phyloP scores from a whole-genome alignment of 2,329 filamentous ascomycete genomes.

The Ceratocystis diversiconidia region DNA sequence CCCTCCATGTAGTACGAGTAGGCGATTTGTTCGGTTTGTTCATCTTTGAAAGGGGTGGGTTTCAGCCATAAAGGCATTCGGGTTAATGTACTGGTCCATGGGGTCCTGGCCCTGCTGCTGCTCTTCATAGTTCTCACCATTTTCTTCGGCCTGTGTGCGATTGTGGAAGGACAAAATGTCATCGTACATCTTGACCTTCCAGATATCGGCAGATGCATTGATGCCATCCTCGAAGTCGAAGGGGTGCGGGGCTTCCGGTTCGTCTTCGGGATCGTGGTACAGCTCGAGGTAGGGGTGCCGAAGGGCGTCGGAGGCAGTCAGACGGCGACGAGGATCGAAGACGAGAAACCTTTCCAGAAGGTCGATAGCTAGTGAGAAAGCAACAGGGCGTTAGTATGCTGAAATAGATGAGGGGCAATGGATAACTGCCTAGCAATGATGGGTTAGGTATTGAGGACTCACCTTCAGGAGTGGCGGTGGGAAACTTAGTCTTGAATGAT shows the following conservation, averaged over 20 bases:
- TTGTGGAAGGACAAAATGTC: conserved; percentile 93
- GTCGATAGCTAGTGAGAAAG: conserved; percentile 54
- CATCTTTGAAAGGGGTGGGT: neutral
- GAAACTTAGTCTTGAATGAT: conserved; percentile 78
- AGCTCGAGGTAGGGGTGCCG: conserved; percentile 87
- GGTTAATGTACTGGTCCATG: conserved; percentile 15
- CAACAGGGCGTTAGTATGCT: neutral
- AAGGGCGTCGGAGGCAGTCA: conserved; percentile 74
- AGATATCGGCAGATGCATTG: conserved; percentile 93
- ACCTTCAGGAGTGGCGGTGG: conserved; percentile 81
- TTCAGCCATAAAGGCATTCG: conserved; percentile 17
- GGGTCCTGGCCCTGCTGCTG: conserved; percentile 6
- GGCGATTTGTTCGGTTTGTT: conserved; percentile 8
- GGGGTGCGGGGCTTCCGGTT: conserved; percentile 89
- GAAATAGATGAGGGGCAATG: neutral
- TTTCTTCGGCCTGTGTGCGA: conserved; percentile 32
- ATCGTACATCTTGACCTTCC: conserved; percentile 99
- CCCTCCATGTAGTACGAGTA: conserved; percentile 8
- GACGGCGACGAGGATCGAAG: conserved; percentile 92
- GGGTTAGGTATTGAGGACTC: conserved; percentile 24
- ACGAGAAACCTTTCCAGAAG: conserved; percentile 94
- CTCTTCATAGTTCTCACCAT: conserved; percentile 12
- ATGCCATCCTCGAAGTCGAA: conserved; percentile 99
- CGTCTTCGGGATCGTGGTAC: conserved; percentile 94
- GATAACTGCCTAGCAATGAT: neutral